Conservation (phyloP, 2,329 filamentous ascomycete species). For the Thermothelomyces thermophilus region DNA sequence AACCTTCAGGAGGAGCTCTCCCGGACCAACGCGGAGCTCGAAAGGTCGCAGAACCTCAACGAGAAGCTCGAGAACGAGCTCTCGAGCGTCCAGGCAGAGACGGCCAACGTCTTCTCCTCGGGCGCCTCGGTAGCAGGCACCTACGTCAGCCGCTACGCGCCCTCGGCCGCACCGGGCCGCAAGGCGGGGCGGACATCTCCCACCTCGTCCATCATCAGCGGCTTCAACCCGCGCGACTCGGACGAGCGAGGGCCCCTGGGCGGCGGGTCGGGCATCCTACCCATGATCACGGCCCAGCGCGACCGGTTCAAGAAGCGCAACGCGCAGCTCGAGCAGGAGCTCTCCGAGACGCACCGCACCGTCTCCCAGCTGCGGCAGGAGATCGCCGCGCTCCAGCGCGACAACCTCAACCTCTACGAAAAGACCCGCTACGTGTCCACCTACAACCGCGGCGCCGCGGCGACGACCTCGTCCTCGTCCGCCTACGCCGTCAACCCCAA, state of each 20-base stretch:
- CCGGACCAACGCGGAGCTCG: slow-evolving; percentile 75
- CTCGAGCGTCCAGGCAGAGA: slow-evolving; percentile 77
- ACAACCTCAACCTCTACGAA: slow-evolving; percentile 93
- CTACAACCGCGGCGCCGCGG: slow-evolving; percentile 67
- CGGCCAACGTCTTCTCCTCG: slow-evolving; percentile 75
- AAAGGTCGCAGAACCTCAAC: slow-evolving; percentile 76
- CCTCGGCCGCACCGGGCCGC: slow-evolving; percentile 52
- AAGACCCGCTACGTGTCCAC: slow-evolving; percentile 95
- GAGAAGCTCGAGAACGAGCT: slow-evolving; percentile 89
- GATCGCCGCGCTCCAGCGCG: slow-evolving; percentile 84
- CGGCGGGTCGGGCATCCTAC: slow-evolving; percentile 79
- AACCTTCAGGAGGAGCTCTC: slow-evolving; percentile 78
- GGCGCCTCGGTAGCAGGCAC: slow-evolving; percentile 91
- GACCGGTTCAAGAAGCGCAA: slow-evolving; percentile 98
- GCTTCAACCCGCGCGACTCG: slow-evolving; percentile 66
- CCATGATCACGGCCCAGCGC: slow-evolving; percentile 96
- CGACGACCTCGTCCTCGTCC: slow-evolving; percentile 55
- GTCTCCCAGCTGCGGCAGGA: slow-evolving; percentile 86
- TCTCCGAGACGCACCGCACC: slow-evolving; percentile 74
- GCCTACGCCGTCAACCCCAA: slow-evolving; percentile 63
- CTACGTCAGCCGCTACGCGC: slow-evolving; percentile 72
- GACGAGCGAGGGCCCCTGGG: slow-evolving; percentile 55
- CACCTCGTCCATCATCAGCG: slow-evolving; percentile 96
- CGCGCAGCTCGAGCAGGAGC: slow-evolving; percentile 78
- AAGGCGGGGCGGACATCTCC: slow-evolving; percentile 70